These are phyloP conservation scores for Sphagnurus paluster DNA, from an alignment of 1,284 basidiomycete genomes.

Conservation along the genomic window DNA sequence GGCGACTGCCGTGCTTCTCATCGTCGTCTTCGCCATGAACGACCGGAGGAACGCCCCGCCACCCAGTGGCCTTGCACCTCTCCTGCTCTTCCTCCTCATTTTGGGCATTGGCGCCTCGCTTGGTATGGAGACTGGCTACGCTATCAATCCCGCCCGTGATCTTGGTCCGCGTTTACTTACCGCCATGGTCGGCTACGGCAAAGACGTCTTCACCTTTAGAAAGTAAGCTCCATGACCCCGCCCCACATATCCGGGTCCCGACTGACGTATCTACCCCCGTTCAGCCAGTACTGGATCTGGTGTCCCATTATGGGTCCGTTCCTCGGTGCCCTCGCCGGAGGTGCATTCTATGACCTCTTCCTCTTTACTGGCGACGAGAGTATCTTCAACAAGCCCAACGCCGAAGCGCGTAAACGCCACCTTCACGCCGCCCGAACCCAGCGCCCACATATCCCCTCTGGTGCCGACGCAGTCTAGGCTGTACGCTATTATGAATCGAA, in stretches of 20 bases:
- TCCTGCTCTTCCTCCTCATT: conserved; percentile 48
- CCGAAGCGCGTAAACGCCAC: conserved; percentile 9
- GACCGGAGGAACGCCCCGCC: conserved; percentile 41
- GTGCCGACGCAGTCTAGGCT: conserved; percentile 10
- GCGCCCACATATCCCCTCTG: conserved; percentile 13
- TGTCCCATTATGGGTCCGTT: conserved; percentile 54
- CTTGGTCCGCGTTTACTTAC: conserved; percentile 55
- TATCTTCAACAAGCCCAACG: conserved; percentile 45
- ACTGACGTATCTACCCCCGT: too few relatives aligned
- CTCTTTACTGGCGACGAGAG: conserved; percentile 56
- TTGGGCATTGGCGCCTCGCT: conserved; percentile 48
- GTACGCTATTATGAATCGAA: not conserved
- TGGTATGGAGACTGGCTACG: conserved; percentile 54
- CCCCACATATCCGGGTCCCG: too few relatives aligned
- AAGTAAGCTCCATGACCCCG: conserved; percentile 34
- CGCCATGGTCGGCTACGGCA: conserved; percentile 52
- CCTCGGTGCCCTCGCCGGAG: conserved; percentile 46
- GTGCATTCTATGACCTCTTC: conserved; percentile 52
- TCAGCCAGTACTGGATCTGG: conserved; percentile 68
- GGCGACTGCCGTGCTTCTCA: conserved; percentile 37
- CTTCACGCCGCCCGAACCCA: conserved; percentile 14
- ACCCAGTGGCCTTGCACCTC: conserved; percentile 42
- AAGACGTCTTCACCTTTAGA: conserved; percentile 39
- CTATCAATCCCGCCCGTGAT: conserved; percentile 58
- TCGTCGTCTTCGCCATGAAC: conserved; percentile 40